phyloP scores from a whole-genome alignment of 495 filamentous ascomycete species.

The Talaromyces nanjingensis region DNA sequence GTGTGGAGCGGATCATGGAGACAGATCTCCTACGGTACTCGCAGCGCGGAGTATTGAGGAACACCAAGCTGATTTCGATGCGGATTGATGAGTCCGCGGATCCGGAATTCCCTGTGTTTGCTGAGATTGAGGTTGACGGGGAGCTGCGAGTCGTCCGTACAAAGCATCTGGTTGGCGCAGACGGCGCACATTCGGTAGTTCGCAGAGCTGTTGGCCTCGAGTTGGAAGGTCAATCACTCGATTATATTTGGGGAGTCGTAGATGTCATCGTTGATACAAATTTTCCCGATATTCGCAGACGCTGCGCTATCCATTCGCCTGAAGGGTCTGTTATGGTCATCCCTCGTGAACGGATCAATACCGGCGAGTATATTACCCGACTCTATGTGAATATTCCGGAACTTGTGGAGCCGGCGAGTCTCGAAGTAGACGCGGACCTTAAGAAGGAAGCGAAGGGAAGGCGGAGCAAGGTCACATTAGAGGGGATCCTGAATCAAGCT shows the following conservation, averaged over 20 bases:
- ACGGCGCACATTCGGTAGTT: constrained; percentile 18
- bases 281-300: constrained; percentile 31
- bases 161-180: constrained; percentile 23
- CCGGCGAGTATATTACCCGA: not conserved
- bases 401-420: no score
- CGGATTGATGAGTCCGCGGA: no score
- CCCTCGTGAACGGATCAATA: constrained; percentile 17
- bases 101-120: no score
- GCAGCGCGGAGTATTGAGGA: constrained; percentile 4
- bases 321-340: constrained; percentile 25
- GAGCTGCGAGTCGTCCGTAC: constrained; percentile 9
- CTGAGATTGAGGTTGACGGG: no score
- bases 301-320: constrained; percentile 25
- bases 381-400: no score
- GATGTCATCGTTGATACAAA: constrained; percentile 29
- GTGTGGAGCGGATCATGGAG: constrained; percentile 23
- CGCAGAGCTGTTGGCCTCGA: constrained; percentile 17
- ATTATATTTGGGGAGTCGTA: constrained; percentile 33
- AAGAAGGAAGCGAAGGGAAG: no score
- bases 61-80: constrained; percentile 6
- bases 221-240: constrained; percentile 15
- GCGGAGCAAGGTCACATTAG: no score
- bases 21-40: constrained; percentile 18
- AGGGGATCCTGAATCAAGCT: no score
- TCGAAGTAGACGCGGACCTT: no score